Evolutionary conservation across 805 yeast genomes (phyloP).

Genomic region (Deakozyma indianensis): DNA sequence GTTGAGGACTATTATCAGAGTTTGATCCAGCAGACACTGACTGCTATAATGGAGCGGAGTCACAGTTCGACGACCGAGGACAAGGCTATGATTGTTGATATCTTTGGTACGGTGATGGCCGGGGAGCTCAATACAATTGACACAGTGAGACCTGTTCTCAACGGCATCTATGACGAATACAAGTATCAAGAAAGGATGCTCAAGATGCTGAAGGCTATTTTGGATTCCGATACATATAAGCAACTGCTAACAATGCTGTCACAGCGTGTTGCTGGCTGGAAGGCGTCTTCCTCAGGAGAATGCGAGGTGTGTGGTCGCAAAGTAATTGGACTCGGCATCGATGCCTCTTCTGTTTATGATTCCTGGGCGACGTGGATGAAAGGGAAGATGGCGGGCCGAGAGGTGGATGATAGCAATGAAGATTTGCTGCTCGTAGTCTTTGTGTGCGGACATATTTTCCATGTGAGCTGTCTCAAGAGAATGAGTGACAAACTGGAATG

Average conservation of each 20-base stretch:
- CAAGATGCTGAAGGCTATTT: constrained; percentile 17
- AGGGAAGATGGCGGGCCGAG: neutral
- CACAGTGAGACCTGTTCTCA: constrained; percentile 43
- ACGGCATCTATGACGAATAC: constrained; percentile 33
- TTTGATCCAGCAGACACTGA: constrained; percentile 9
- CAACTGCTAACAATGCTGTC: constrained; percentile 30
- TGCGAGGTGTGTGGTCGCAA: constrained; percentile 69
- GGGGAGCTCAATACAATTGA: constrained; percentile 35
- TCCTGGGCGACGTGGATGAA: constrained; percentile 9
- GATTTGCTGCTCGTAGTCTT: constrained; percentile 8
- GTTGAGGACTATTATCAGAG: constrained; percentile 4
- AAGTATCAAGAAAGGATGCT: constrained; percentile 2
- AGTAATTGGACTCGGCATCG: constrained; percentile 55
- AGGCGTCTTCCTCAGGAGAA: constrained; percentile 30
- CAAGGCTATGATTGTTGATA: neutral
- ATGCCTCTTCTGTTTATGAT: constrained; percentile 30
- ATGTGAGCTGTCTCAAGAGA: constrained; percentile 8
- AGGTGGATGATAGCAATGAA: neutral
- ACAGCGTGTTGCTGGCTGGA: constrained; percentile 48
- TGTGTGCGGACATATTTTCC: constrained; percentile 11
- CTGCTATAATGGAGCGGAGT: constrained; percentile 19
- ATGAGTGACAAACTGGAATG: neutral
- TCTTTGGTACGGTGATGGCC: neutral
- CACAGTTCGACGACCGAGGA: neutral
- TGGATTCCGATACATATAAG: constrained; percentile 41